These are phyloP conservation scores for Nymphaea thermarum DNA, from an alignment of 164 flowering plant species.

Conservation along the genomic window DNA sequence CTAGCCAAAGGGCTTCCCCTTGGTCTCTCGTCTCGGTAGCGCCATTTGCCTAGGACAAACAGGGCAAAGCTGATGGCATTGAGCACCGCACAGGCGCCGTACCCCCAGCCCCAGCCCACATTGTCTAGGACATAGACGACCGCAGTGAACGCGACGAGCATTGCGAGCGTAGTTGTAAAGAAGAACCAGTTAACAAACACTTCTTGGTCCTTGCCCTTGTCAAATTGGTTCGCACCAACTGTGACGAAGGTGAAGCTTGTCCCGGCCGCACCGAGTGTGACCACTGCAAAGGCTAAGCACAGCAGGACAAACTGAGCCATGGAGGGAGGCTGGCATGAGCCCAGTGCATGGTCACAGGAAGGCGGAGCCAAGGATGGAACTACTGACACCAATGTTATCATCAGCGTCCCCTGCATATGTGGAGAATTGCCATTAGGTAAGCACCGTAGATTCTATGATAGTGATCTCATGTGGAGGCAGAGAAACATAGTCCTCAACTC, in stretches of 20 bases:
- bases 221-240: constrained; percentile 40
- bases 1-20: constrained; percentile 1
- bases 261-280: constrained; percentile 25
- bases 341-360: constrained; percentile 10
- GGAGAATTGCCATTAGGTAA: constrained; percentile 5
- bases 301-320: constrained; percentile 19
- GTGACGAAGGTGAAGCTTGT: constrained; percentile 27
- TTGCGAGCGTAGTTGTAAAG: constrained; percentile 13
- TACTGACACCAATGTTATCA: constrained; percentile 27
- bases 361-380: constrained; percentile 29
- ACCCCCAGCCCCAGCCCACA: neutral
- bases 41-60: neutral
- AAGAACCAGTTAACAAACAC: constrained; percentile 51
- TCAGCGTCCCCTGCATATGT: constrained; percentile 16
- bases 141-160: constrained; percentile 12
- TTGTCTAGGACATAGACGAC: constrained; percentile 38
- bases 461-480: no score
- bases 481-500: no score
- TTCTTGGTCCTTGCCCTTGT: constrained; percentile 17
- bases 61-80: neutral
- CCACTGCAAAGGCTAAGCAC: constrained; percentile 13
- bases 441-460: no score
- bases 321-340: constrained; percentile 7
- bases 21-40: neutral
- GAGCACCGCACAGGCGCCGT: neutral